phyloP scores from a whole-genome alignment of 2,329 filamentous ascomycete species.

The Phialophora chinensis region DNA sequence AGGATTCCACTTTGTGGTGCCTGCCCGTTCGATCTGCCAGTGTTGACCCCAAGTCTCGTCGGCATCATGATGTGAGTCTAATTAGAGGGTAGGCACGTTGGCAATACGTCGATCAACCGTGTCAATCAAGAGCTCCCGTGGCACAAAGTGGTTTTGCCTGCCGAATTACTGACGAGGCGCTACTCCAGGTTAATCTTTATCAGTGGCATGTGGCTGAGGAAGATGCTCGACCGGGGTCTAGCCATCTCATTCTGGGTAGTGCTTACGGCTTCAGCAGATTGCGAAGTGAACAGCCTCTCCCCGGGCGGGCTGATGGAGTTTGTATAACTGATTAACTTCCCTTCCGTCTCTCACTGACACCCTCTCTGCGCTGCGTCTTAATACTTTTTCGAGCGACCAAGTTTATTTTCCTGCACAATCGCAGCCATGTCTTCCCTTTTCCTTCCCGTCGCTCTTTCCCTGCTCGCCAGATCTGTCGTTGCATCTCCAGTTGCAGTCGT shows the following conservation, averaged over 20 bases:
- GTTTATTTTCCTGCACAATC: constrained; percentile 15
- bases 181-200: not conserved
- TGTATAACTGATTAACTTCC: constrained; percentile 19
- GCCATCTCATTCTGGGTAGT: constrained; percentile 22
- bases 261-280: constrained; percentile 30
- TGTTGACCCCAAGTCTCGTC: not conserved
- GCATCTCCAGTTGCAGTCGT: constrained; percentile 23
- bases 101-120: not conserved
- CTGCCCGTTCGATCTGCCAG: not conserved
- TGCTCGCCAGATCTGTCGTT: constrained; percentile 22
- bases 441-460: constrained; percentile 26
- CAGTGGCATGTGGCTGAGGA: constrained; percentile 21
- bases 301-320: constrained; percentile 11
- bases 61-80: not conserved
- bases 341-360: not conserved
- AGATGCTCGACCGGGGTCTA: constrained; percentile 6
- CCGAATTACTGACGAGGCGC: not conserved
- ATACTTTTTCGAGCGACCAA: constrained; percentile 6
- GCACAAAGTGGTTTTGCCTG: not conserved
- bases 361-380: not conserved
- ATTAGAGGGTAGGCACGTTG: not conserved
- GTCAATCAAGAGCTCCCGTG: not conserved
- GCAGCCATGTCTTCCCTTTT: constrained; percentile 25
- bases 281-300: constrained; percentile 18
- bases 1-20: constrained; percentile 2